Base-by-base conservation (phyloP, 2,329 filamentous ascomycete species). In the Cercospora janseana region DNA sequence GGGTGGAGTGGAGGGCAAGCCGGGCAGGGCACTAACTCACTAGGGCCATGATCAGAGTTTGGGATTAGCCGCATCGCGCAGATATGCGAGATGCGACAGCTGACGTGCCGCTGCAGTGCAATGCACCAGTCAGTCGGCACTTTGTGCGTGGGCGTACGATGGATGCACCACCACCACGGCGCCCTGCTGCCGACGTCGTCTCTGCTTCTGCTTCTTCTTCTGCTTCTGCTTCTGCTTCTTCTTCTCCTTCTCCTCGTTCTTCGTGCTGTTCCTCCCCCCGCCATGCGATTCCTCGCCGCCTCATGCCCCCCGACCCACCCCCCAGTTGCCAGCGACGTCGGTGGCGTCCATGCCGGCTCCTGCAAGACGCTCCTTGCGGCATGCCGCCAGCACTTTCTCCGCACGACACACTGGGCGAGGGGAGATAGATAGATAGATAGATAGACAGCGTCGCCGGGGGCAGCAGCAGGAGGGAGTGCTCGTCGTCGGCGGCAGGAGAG, bases 261-360 rank as follows among this genome's bases (percentile, higher is more conserved):
- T 43, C 24, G 26, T 32, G n/a, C n/a, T n/a, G n/a, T n/a, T 31
- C 28, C 4, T 13, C 28, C 34, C 16, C 34, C 34, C 16, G 16
- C 8, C 20, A 20, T 23, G 23, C 35, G n/a, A 40, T 23, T 13
- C 26, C 20, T 23, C 35, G 23, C 12, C 15, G 34, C 34, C 21
- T 12, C 18, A 13, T 29, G 3, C 13, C 20, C 35, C 8, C 20
- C 20, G 20, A 23, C 20, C 23, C 20, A 40, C 20, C 20, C 35
- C 35, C 35, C 12, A 13, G 32, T 18, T 31, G 24, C n/a, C n/a
- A n/a, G 23, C 44, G 47, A 49, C 35, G 51, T 51, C 35, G 41
- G 61, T 63, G 62, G 63, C 63, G 56, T 50, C 50, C 56, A 59
- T 60, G 57, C 55, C 44, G 58, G 59, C 54, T 56, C 38, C 54